Conservation (phyloP, 2,329 filamentous ascomycete genomes). For the Ceratocystis colombiana region DNA sequence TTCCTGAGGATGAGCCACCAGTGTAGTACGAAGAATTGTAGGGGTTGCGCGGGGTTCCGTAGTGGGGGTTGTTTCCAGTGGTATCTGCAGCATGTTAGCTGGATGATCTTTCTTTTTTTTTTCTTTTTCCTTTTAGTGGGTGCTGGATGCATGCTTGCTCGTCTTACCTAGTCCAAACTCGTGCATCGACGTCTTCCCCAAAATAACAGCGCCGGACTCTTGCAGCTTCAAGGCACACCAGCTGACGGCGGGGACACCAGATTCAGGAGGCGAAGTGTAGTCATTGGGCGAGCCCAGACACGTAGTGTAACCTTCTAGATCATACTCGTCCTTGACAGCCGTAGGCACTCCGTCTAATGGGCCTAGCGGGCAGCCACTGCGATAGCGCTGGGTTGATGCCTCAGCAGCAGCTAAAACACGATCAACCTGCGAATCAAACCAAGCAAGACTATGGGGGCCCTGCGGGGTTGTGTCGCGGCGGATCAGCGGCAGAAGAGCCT, state of each 20-base stretch:
- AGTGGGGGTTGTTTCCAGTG: slow-evolving; percentile 62
- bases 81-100: slow-evolving; percentile 41
- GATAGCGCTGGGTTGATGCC: slow-evolving; percentile 39
- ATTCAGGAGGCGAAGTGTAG: slow-evolving; percentile 41
- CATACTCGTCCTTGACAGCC: slow-evolving; percentile 66
- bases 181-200: slow-evolving; percentile 68
- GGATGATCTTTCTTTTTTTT: not conserved
- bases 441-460: slow-evolving; percentile 37
- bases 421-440: slow-evolving; percentile 38
- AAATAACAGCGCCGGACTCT: slow-evolving; percentile 58
- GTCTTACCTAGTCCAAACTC: slow-evolving; percentile 56
- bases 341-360: slow-evolving; percentile 63
- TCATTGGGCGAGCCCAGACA: slow-evolving; percentile 53
- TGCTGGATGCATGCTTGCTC: not conserved
- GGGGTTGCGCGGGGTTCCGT: slow-evolving; percentile 66
- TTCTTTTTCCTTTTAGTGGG: not conserved
- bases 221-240: slow-evolving; percentile 63
- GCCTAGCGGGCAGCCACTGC: slow-evolving; percentile 48
- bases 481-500: slow-evolving; percentile 39
- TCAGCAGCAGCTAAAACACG: slow-evolving; percentile 37
- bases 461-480: slow-evolving; percentile 34
- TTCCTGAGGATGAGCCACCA: slow-evolving; percentile 66
- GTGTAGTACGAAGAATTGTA: slow-evolving; percentile 64
- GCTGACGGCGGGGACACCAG: slow-evolving; percentile 39
- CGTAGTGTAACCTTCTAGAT: slow-evolving; percentile 62